Evolutionary conservation across 2,329 filamentous ascomycete species (phyloP).

Genomic region (Leptographium radiaticola): DNA sequence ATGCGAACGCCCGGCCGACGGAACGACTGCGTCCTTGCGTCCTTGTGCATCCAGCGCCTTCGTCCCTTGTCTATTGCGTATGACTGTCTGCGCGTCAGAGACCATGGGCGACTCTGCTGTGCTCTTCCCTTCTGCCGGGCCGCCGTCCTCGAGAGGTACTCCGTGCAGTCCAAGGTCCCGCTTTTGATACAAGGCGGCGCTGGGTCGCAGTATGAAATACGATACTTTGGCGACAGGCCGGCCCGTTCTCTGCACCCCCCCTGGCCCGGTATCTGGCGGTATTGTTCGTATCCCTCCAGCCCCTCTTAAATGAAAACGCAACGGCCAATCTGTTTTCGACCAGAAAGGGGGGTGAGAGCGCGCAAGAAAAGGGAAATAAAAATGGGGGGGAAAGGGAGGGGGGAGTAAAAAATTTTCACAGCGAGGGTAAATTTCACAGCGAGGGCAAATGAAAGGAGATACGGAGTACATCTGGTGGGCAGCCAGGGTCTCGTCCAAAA

Average conservation of each 20-base stretch:
- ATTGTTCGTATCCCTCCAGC: background rate
- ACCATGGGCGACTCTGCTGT: background rate
- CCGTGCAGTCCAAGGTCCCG: background rate
- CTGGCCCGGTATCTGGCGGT: background rate
- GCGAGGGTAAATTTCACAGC: slow-evolving; percentile 1
- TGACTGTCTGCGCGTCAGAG: no score
- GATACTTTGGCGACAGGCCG: background rate
- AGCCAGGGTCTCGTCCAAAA: background rate
- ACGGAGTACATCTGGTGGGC: background rate
- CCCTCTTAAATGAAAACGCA: background rate
- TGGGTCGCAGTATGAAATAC: background rate
- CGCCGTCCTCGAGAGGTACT: background rate
- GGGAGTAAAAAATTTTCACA: background rate
- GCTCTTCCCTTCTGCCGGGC: background rate
- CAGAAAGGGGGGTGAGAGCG: background rate
- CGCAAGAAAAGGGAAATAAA: background rate
- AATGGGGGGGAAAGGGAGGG: background rate
- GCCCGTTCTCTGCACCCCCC: background rate
- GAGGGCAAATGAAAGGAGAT: background rate
- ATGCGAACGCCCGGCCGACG: no score
- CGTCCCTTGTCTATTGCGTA: no score
- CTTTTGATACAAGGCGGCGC: background rate
- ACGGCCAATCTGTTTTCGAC: background rate
- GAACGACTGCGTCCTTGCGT: no score
- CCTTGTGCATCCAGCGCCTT: no score